Evolutionary conservation across 2,329 filamentous ascomycete species (phyloP).

Genomic region (Curvularia eragrostidis): DNA sequence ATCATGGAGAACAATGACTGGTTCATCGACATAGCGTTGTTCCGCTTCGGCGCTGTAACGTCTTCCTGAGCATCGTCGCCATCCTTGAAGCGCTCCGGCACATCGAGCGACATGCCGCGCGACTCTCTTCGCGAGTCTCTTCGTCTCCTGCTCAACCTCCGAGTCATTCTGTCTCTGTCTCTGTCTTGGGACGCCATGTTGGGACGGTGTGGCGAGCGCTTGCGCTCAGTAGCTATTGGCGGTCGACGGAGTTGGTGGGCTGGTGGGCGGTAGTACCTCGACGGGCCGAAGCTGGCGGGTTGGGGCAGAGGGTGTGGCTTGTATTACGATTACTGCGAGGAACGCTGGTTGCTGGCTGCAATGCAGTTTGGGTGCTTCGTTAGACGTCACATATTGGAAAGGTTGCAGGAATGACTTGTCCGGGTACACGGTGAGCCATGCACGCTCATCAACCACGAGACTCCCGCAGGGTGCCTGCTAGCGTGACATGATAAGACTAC

Average conservation of each 20-base stretch:
- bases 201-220: slow-evolving; percentile 20
- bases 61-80: slow-evolving; percentile 67
- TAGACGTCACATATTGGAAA: slow-evolving; percentile 43
- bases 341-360: slow-evolving; percentile 39
- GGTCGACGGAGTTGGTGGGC: slow-evolving; percentile 17
- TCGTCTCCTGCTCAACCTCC: slow-evolving; percentile 46
- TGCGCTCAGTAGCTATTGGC: slow-evolving; percentile 12
- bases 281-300: slow-evolving; percentile 21
- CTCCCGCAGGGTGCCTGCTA: slow-evolving; percentile 9
- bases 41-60: slow-evolving; percentile 61
- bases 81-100: slow-evolving; percentile 65
- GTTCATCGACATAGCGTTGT: slow-evolving; percentile 74
- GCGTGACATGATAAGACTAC: slow-evolving; percentile 24
- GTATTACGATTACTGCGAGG: slow-evolving; percentile 12
- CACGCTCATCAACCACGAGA: slow-evolving; percentile 24
- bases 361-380: slow-evolving; percentile 16
- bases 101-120: slow-evolving; percentile 54
- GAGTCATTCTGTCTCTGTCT: slow-evolving; percentile 33
- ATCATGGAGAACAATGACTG: slow-evolving; percentile 95
- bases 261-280: slow-evolving; percentile 19
- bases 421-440: slow-evolving; percentile 14
- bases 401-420: slow-evolving; percentile 31
- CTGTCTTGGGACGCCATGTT: slow-evolving; percentile 47
- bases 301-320: slow-evolving; percentile 3
- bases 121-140: slow-evolving; percentile 38